These are phyloP conservation scores for Tetrapisispora fleetii DNA, from an alignment of 805 yeast genomes.

Conservation along the genomic window DNA sequence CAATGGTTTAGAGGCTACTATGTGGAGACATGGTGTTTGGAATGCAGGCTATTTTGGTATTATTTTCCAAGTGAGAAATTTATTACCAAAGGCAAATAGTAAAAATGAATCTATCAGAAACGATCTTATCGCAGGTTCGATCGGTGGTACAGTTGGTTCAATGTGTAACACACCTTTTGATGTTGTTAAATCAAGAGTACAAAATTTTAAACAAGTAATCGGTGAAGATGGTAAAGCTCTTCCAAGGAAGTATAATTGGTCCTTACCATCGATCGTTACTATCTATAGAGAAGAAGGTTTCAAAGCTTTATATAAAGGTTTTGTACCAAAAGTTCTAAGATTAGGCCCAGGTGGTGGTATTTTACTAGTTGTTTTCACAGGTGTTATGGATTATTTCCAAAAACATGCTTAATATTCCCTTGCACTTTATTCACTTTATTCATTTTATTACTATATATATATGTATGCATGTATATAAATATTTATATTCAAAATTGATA, in stretches of 20 bases:
- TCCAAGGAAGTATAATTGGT: constrained; percentile 84
- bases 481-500: background rate
- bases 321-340: constrained; percentile 92
- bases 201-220: constrained; percentile 32
- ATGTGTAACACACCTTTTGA: constrained; percentile 92
- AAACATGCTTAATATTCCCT: constrained; percentile 6
- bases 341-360: constrained; percentile 99
- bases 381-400: constrained; percentile 90
- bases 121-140: constrained; percentile 84
- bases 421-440: no score
- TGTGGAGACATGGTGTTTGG: constrained; percentile 97
- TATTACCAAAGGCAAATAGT: constrained; percentile 69
- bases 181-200: constrained; percentile 94
- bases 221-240: constrained; percentile 59
- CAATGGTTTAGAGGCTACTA: constrained; percentile 91
- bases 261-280: constrained; percentile 64
- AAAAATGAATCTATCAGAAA: constrained; percentile 69
- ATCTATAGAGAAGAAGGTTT: constrained; percentile 85
- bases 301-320: constrained; percentile 86
- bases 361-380: constrained; percentile 88
- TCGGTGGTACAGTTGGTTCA: constrained; percentile 98
- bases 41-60: constrained; percentile 97
- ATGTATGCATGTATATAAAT: background rate
- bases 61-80: constrained; percentile 72
- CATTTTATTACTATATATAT: background rate